Conservation (phyloP, 2,329 filamentous ascomycete genomes). For the Curvularia verruculosa region DNA sequence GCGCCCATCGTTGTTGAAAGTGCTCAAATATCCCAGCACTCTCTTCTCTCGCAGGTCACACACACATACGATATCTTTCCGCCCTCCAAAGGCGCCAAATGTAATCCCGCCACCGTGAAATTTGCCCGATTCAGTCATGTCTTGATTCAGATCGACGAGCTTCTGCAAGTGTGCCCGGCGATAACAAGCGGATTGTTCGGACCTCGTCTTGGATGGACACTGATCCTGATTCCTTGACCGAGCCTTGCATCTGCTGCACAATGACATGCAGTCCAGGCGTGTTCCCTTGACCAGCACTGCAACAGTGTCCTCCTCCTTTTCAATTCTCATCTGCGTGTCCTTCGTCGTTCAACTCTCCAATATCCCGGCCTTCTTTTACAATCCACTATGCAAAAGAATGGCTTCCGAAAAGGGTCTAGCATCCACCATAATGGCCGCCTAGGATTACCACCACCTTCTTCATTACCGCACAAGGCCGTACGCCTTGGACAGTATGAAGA, state of each 20-base stretch:
- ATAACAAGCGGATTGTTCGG: slow-evolving; percentile 33
- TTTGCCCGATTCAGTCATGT: slow-evolving; percentile 68
- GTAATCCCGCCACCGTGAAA: slow-evolving; percentile 70
- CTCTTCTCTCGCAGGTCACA: slow-evolving; percentile 58
- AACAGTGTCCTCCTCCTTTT: slow-evolving; percentile 55
- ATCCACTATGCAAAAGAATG: slow-evolving; percentile 54
- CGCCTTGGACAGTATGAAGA: slow-evolving; percentile 42
- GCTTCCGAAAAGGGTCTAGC: slow-evolving; percentile 55
- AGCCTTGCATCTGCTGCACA: slow-evolving; percentile 56
- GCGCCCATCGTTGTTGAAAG: slow-evolving; percentile 71
- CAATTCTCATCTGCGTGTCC: slow-evolving; percentile 54
- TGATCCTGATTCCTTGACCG: slow-evolving; percentile 57
- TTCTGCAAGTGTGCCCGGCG: slow-evolving; percentile 30
- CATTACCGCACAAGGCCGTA: slow-evolving; percentile 56
- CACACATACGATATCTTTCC: slow-evolving; percentile 62
- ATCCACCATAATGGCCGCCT: slow-evolving; percentile 63
- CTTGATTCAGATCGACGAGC: slow-evolving; percentile 26
- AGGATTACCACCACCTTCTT: slow-evolving; percentile 54
- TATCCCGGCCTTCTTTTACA: slow-evolving; percentile 62
- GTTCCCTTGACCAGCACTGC: slow-evolving; percentile 71
- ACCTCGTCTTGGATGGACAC: slow-evolving; percentile 73
- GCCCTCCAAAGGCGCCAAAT: slow-evolving; percentile 71
- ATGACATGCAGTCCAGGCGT: slow-evolving; percentile 66
- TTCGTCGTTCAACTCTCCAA: slow-evolving; percentile 68
- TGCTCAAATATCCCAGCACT: slow-evolving; percentile 63